Conservation (phyloP, 2,329 filamentous ascomycete species). For the Aureobasidium sp. region DNA sequence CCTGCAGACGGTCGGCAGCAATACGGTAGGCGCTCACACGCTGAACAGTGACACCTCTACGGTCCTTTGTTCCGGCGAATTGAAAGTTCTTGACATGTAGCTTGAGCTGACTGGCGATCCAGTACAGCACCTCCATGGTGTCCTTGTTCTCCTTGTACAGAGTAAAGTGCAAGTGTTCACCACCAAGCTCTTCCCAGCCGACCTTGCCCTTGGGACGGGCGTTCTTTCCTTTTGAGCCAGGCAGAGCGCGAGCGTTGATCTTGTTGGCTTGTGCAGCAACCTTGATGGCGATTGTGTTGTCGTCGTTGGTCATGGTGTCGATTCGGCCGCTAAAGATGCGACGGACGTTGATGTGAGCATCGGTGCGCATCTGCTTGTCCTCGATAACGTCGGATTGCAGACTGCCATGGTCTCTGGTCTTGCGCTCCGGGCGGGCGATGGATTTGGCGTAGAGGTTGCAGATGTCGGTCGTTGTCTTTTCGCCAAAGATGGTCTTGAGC, state of each 20-base stretch:
- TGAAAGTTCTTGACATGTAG: constrained; percentile 59
- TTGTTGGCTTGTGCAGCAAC: constrained; percentile 24
- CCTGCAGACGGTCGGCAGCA: constrained; percentile 53
- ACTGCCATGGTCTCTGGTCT: constrained; percentile 46
- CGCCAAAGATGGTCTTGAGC: constrained; percentile 43
- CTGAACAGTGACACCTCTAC: constrained; percentile 77
- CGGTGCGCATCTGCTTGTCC: constrained; percentile 53
- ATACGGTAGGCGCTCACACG: constrained; percentile 60
- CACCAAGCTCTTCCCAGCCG: constrained; percentile 58
- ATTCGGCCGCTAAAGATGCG: constrained; percentile 70
- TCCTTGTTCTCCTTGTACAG: constrained; percentile 96
- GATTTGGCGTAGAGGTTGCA: constrained; percentile 48
- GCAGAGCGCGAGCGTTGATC: constrained; percentile 13
- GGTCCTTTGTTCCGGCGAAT: constrained; percentile 87
- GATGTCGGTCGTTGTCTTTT: constrained; percentile 41
- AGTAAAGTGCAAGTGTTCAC: constrained; percentile 80
- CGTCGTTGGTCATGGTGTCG: constrained; percentile 66
- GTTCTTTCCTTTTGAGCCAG: constrained; percentile 13
- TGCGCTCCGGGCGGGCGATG: constrained; percentile 44
- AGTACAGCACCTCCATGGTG: constrained; percentile 81
- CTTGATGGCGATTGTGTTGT: constrained; percentile 56
- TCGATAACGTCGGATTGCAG: constrained; percentile 46
- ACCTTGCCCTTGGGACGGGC: constrained; percentile 34
- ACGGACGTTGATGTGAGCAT: constrained; percentile 59
- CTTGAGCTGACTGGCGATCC: constrained; percentile 64